phyloP scores from a whole-genome alignment of 2,329 filamentous ascomycete genomes.

The Fusarium kyushuense region DNA sequence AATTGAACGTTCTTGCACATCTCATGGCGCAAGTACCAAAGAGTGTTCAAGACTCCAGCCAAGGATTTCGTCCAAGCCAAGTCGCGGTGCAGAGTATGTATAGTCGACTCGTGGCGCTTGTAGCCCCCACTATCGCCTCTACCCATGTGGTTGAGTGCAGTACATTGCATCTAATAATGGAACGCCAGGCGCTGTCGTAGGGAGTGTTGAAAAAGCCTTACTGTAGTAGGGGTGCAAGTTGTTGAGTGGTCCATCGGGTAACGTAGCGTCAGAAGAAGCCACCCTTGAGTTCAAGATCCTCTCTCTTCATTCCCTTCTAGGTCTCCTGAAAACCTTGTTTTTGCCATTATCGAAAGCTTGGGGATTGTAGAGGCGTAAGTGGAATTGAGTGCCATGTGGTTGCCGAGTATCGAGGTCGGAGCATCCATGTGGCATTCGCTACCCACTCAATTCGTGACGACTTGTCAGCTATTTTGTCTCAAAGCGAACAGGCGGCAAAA shows the following conservation, averaged over 20 bases:
- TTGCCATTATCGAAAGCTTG: slow-evolving; percentile 31
- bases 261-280: slow-evolving; percentile 28
- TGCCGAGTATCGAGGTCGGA: slow-evolving; percentile 11
- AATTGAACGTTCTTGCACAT: not conserved
- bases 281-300: slow-evolving; percentile 29
- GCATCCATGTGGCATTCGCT: not conserved
- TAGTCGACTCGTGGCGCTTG: slow-evolving; percentile 27
- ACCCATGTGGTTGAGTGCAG: slow-evolving; percentile 44
- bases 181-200: slow-evolving; percentile 32
- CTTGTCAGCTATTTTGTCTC: not conserved
- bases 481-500: not conserved
- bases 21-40: not conserved
- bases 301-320: slow-evolving; percentile 35
- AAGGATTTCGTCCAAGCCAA: not conserved
- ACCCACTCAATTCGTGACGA: slow-evolving; percentile 3
- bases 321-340: slow-evolving; percentile 40
- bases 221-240: slow-evolving; percentile 12
- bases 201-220: slow-evolving; percentile 34
- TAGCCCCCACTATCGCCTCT: slow-evolving; percentile 34
- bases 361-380: slow-evolving; percentile 25
- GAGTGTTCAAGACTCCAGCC: not conserved
- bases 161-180: slow-evolving; percentile 21
- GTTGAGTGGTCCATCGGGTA: slow-evolving; percentile 7
- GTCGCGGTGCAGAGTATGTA: slow-evolving; percentile 12
- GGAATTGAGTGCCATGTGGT: slow-evolving; percentile 23